Conservation (phyloP, 192 early-diverging fungal species). For the Gamsiella multidivaricata region DNA sequence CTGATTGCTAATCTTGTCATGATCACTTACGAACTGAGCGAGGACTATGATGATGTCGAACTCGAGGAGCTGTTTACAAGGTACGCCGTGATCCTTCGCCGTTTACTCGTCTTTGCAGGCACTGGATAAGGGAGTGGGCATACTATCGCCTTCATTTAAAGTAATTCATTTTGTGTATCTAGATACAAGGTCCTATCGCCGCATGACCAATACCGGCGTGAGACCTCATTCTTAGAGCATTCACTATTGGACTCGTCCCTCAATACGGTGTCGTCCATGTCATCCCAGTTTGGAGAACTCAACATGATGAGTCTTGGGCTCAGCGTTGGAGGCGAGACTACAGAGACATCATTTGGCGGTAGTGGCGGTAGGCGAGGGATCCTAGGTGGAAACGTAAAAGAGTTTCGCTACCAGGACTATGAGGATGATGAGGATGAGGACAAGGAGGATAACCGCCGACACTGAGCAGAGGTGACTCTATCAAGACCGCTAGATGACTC, state of each 20-base stretch:
- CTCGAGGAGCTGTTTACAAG: conserved; percentile 64
- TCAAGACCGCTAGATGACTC: too few relatives aligned
- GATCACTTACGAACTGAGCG: conserved; percentile 59
- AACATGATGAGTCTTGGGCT: conserved; percentile 29
- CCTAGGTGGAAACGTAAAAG: conserved; percentile 43
- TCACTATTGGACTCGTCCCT: background rate
- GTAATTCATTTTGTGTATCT: background rate
- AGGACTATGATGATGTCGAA: conserved; percentile 47
- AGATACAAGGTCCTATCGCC: conserved; percentile 42
- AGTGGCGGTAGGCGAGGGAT: conserved; percentile 19
- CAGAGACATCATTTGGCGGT: background rate
- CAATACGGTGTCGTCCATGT: conserved; percentile 13
- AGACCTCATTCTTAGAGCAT: conserved; percentile 26
- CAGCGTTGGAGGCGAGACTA: background rate
- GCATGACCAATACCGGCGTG: conserved; percentile 41
- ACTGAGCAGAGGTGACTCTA: too few relatives aligned
- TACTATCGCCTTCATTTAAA: background rate
- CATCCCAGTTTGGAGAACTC: conserved; percentile 16
- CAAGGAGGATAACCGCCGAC: conserved; percentile 2
- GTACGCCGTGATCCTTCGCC: conserved; percentile 33
- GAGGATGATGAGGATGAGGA: conserved; percentile 28
- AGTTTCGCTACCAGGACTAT: conserved; percentile 49
- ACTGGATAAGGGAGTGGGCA: too few relatives aligned
- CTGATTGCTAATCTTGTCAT: conserved; percentile 67
- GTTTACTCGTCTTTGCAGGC: too few relatives aligned